Base-by-base conservation (phyloP, 2,329 filamentous ascomycete species). In the Ophiocordyceps camponoti-floridani region DNA sequence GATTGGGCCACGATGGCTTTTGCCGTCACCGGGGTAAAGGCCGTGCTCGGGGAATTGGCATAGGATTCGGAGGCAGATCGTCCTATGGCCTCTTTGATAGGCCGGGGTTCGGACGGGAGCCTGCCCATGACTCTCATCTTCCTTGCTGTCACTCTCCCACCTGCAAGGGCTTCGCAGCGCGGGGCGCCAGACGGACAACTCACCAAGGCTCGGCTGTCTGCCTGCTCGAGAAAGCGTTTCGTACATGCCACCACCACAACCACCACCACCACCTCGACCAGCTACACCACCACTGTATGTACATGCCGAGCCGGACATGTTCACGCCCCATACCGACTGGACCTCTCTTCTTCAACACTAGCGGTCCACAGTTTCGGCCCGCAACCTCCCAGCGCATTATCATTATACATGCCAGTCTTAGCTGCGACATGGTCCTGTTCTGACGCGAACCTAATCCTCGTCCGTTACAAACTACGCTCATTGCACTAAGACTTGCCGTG, bases 401-500 rank as follows among this genome's bases (percentile, higher is more conserved):
- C 43, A 42, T 28, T 30, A 42, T 43, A 45, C 37, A 43, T 44
- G 37, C 43, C 44, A 28, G 30, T 45, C 40, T 31, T 40, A 40
- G 42, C 40, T 42, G 46, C 43, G 46, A 44, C 44, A 47, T 43
- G 28, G 41, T 31, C 46, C 23, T 14, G 41, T 35, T 44, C 44
- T 43, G 46, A 43, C 41, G 23, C 40, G 44, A 45, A 45, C 38
- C 42, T 37, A 45, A 47, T 41, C 46, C 35, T 43, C 27, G 33
- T 41, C 38, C 40, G 45, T 43, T 43, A 42, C 45, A 44, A 13
- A 26, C 38, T 26, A 19, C 18, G 14, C 19, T 31, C 37, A 41
- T 43, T 18, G 35, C 42, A 41, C 44, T 41, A 43, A 31, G 35
- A 19, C 43, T 44, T 40, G 43, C 35, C 13, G 35, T 44, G 19